Percentiles rank a stretch among this genome's conserved stretches.
phyloP scores from a whole-genome alignment of 345 rosid genomes.

The Carallia brachiata region DNA sequence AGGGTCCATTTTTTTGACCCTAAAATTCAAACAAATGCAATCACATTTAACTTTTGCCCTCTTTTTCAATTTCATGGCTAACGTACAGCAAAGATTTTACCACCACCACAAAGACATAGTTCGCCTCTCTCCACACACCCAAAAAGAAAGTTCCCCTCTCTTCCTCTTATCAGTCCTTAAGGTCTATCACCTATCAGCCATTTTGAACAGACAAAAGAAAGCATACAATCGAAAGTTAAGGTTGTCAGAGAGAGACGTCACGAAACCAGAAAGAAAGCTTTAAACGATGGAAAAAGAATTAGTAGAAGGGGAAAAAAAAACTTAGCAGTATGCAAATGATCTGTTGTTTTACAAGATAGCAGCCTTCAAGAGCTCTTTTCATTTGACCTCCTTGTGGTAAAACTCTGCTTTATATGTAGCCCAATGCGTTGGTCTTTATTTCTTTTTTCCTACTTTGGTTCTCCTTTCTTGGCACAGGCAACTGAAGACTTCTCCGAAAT shows the following conservation, averaged over 20 bases:
- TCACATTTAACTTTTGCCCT: constrained; percentile 32
- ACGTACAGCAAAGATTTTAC: constrained; percentile 37
- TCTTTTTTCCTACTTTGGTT: constrained; percentile 4
- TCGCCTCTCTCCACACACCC: background rate
- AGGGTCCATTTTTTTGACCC: constrained; percentile 22
- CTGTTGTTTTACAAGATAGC: constrained; percentile 8
- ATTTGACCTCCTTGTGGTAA: constrained; percentile 9
- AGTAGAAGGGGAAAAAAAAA: background rate
- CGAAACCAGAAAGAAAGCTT: constrained; percentile 27
- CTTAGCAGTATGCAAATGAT: constrained; percentile 13
- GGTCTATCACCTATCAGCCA: constrained; percentile 9
- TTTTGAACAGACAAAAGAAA: constrained; percentile 23
- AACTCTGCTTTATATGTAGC: constrained; percentile 24
- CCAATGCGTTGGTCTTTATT: constrained; percentile 19
- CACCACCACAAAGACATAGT: constrained; percentile 35
- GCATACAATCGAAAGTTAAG: constrained; percentile 42
- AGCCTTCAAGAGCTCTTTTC: constrained; percentile 21
- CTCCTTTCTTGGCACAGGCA: constrained; percentile 25
- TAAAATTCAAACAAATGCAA: constrained; percentile 52
- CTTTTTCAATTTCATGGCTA: constrained; percentile 24
- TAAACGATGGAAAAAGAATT: constrained; percentile 5
- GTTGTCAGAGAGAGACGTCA: constrained; percentile 23
- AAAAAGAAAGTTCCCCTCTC: background rate
- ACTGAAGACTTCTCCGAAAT: constrained; percentile 23
- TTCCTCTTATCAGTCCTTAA: constrained; percentile 6